Conservation (phyloP, 164 flowering plant genomes). For the Aristolochia fimbriata region DNA sequence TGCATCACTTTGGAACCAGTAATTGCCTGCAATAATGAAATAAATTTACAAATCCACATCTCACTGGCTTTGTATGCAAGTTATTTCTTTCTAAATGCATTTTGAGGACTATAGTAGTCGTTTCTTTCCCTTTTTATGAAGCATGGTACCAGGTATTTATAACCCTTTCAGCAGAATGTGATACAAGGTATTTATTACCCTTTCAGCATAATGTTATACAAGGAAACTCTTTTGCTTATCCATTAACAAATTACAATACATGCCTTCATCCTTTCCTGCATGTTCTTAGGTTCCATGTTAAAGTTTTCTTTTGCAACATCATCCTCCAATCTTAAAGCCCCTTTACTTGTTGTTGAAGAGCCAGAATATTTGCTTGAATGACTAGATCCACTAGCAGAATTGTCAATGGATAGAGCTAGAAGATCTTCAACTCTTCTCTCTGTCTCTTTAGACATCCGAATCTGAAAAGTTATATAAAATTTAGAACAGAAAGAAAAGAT, state of each 20-base stretch:
- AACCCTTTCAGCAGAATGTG: too few species aligned
- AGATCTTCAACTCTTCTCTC: constrained; percentile 68
- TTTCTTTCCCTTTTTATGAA: too few species aligned
- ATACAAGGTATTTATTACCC: too few species aligned
- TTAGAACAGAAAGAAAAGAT: constrained; percentile 2
- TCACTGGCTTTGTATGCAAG: too few species aligned
- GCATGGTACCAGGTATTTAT: too few species aligned
- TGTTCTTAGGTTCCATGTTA: constrained; percentile 51
- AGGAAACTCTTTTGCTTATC: too few species aligned
- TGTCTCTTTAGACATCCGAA: constrained; percentile 69
- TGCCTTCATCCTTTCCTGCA: constrained; percentile 63
- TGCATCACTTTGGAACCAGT: constrained; percentile 42
- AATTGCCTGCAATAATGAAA: constrained; percentile 37
- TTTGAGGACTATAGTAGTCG: too few species aligned
- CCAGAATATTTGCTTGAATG: constrained; percentile 20
- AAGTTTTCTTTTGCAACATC: constrained; percentile 40
- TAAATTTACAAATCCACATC: background rate
- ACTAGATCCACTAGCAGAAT: constrained; percentile 27
- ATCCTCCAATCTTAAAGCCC: constrained; percentile 13
- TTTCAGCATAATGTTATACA: too few species aligned
- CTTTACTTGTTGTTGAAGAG: constrained; percentile 8
- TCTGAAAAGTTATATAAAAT: constrained; percentile 29
- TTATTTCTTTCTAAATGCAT: too few species aligned
- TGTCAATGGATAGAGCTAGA: constrained; percentile 26
- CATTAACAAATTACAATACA: background rate